Evolutionary conservation across 495 filamentous ascomycete species (phyloP), one percentile per base, ranked within the genome.

Genomic region (Aspergillus panamensis): DNA sequence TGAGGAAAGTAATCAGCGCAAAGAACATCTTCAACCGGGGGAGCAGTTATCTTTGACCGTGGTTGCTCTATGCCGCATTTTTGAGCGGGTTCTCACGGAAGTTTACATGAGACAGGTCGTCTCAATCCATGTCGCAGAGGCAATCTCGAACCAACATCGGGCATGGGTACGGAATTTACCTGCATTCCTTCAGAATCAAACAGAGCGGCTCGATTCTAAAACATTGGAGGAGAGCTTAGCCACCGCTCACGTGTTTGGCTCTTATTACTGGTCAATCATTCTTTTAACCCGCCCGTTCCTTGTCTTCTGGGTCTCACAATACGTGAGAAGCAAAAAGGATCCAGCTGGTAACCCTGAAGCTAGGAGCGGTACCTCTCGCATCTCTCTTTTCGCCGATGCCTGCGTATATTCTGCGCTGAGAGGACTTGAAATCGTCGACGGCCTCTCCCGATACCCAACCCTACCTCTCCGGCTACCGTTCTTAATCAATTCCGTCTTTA

Each of bases 261-360:
- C 88, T 16, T 87, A 89, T 60, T 86, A 85, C 59, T 88, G 89
- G 72, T 89, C 87, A 1, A 84, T 91, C 47, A 82, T 91, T 20
- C 75, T 91, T 6, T 75, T 92, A n/a, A 79, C 77, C 4, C 70
- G 78, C 6, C 89, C 89, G 4, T 87, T 92, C 61, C 86, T 91
- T 51, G 72, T 90, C 19, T 80, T 76, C 51, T 69, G 78, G 50
- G 73, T 82, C 1, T 77, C 77, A 35, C 69, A 71, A 19, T 74
- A 77, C 47, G 72, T 78, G 16, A 75, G 75, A 58, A 69, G 62
- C 53, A 76, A 73, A 58, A 54, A 48, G 20, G 69, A 70, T 8
- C 33, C 68, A 19, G 61, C 67, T 29, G 44, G 29, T 9, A 32
- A 62, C 20, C 31, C 68, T 12, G 62, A 71, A 17, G 20, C 58